These are phyloP conservation scores for Vanderwaltozyma tropicalis DNA, from an alignment of 805 yeast genomes.

Conservation along the genomic window DNA sequence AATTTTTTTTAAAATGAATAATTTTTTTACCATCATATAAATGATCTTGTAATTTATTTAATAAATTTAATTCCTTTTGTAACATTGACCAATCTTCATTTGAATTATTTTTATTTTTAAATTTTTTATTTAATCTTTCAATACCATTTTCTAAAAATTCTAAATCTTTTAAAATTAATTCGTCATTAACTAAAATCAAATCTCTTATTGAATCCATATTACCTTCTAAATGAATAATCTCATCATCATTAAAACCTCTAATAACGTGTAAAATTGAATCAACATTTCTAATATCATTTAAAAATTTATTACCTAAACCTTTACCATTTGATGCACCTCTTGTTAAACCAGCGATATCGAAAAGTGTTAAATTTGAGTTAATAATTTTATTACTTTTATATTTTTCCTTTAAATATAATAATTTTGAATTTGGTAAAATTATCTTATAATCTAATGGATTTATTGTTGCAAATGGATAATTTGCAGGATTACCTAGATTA, in stretches of 20 bases:
- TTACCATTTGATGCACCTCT: constrained; percentile 77
- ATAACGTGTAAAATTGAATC: constrained; percentile 77
- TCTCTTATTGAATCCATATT: constrained; percentile 69
- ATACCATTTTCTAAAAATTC: constrained; percentile 54
- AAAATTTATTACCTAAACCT: constrained; percentile 74
- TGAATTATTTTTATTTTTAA: constrained; percentile 27
- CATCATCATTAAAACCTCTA: constrained; percentile 65
- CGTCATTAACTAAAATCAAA: constrained; percentile 64
- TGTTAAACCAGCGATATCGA: constrained; percentile 76
- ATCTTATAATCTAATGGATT: constrained; percentile 66
- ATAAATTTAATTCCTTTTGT: constrained; percentile 35
- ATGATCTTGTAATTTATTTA: constrained; percentile 35
- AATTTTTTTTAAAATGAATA: constrained; percentile 50
- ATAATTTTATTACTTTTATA: constrained; percentile 54
- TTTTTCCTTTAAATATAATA: constrained; percentile 43
- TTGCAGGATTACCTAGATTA: constrained; percentile 92
- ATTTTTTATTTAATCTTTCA: constrained; percentile 38
- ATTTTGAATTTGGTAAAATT: constrained; percentile 55
- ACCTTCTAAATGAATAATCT: constrained; percentile 64
- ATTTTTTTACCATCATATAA: constrained; percentile 42
- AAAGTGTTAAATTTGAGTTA: constrained; percentile 59
- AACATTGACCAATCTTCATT: constrained; percentile 1
- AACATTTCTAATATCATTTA: constrained; percentile 67
- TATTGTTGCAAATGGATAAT: constrained; percentile 95
- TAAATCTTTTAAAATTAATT: constrained; percentile 65